Conservation (phyloP, 495 filamentous ascomycete species). For the Neurospora tetrasperma region DNA sequence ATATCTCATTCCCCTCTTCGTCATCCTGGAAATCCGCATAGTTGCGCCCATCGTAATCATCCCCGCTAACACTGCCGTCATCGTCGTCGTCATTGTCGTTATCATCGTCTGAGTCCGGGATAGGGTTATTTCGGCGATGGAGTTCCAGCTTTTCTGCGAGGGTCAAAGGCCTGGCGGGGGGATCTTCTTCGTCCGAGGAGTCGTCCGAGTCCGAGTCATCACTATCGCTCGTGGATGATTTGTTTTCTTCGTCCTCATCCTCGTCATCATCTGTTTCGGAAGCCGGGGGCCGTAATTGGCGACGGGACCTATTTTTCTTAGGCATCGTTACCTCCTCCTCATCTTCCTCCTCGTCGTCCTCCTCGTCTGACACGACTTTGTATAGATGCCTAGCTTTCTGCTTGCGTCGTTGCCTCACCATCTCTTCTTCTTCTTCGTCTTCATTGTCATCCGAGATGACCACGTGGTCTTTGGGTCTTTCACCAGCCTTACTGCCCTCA, state of each 20-base stretch:
- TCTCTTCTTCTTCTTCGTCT: background rate
- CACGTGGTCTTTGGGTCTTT: background rate
- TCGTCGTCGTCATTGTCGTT: background rate
- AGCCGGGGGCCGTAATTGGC: background rate
- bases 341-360: background rate
- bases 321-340: background rate
- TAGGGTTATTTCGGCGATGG: slow-evolving; percentile 3
- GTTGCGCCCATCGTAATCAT: slow-evolving; percentile 11
- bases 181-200: background rate
- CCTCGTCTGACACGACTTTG: background rate
- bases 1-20: slow-evolving; percentile 7
- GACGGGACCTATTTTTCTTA: background rate
- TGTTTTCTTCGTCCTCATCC: slow-evolving; percentile 1
- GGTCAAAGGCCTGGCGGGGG: background rate
- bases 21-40: slow-evolving; percentile 15
- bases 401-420: background rate
- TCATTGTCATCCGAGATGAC: background rate
- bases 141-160: slow-evolving; percentile 12
- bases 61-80: slow-evolving; percentile 3
- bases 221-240: background rate
- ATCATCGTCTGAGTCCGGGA: slow-evolving; percentile 3
- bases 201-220: background rate
- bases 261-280: background rate
- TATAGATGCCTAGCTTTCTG: background rate
- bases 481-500: background rate